phyloP scores from a whole-genome alignment of 176 grass and related monocot species.

The Guadua angustifolia region DNA sequence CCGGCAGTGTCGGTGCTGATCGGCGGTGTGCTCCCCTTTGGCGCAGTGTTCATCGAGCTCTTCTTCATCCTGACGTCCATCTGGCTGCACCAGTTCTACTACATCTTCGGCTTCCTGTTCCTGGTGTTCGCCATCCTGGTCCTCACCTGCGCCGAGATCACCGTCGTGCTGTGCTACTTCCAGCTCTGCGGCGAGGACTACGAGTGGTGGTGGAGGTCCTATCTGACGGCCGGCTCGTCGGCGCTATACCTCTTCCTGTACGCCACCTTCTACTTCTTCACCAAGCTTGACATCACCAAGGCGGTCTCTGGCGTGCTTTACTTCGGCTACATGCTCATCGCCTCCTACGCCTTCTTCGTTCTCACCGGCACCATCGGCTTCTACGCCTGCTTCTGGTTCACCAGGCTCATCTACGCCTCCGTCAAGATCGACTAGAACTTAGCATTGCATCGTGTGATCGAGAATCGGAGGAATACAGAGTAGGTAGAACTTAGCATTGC shows the following conservation, averaged over 20 bases:
- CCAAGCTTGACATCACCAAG: constrained; percentile 88
- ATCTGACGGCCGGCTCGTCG: constrained; percentile 82
- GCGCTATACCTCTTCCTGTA: constrained; percentile 85
- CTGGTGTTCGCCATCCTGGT: constrained; percentile 80
- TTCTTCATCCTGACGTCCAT: constrained; percentile 99
- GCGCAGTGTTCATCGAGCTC: constrained; percentile 90
- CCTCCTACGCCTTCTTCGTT: constrained; percentile 86
- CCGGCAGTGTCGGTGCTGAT: constrained; percentile 70
- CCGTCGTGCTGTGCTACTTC: constrained; percentile 93
- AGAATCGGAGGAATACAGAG: not conserved
- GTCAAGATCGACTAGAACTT: constrained; percentile 80
- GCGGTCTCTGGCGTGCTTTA: constrained; percentile 72
- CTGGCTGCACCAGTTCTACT: constrained; percentile 95
- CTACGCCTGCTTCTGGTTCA: constrained; percentile 85
- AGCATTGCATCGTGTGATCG: not conserved
- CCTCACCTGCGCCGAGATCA: constrained; percentile 81
- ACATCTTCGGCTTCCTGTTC: constrained; percentile 96
- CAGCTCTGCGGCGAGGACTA: constrained; percentile 96
- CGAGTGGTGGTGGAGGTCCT: constrained; percentile 91
- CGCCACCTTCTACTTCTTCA: constrained; percentile 88
- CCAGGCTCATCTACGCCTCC: constrained; percentile 84
- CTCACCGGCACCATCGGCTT: constrained; percentile 87
- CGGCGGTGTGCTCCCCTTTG: constrained; percentile 92
- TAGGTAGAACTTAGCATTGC: not conserved
- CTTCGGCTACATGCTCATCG: constrained; percentile 93